Base-by-base conservation (phyloP, 1,139 yeast genomes). In the Blastobotrys malaysiensis region DNA sequence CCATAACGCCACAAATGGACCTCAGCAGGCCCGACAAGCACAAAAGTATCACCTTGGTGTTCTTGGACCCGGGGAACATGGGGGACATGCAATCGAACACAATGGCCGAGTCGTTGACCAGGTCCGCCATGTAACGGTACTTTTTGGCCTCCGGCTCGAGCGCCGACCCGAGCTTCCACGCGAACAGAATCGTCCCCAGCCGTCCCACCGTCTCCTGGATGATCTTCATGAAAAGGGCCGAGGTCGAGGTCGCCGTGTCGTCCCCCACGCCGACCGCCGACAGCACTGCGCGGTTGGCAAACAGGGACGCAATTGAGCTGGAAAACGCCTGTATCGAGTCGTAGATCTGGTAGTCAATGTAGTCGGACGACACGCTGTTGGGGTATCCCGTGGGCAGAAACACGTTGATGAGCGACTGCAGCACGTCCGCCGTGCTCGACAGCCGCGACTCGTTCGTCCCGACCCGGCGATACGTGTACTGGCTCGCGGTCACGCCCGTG, bases 381-480 rank as follows among this genome's bases (percentile, higher is more conserved):
- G 75, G 75, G 52, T 68, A 71, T 3, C 75, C 75, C 1, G 74
- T 67, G 4, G 75, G 75, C 49, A 71, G 60, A 53, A 71, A 71
- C 45, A 72, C 65, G 50, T 65, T 63, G 11, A 68, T 61, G 43
- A 70, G 57, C 39, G 59, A 58, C 46, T 62, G 64, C 14, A 61
- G 52, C 44, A 61, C 46, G 19, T 58, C 53, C 3, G 46, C 26
- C 31, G 43, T 45, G 14, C 46, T 36, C 3, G 45, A 49, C 20
- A 43, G 9, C 13, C 27, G 16, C 22, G 51, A 26, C n/a, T 46
- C 51, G 14, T 20, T 27, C 18, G 24, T 21, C 18, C 56, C 51
- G 21, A n/a, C 9, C 14, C 16, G 14, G 39, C 39, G 39, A 13
- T 31, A 31, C 52, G 21, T 9, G 54, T 48, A n/a, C 49, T 46